A percentile compares a stretch with the other conserved stretches of the same genome.
Evolutionary conservation across 805 yeast genomes (phyloP).

Genomic region (Ascoidea rubescens): DNA sequence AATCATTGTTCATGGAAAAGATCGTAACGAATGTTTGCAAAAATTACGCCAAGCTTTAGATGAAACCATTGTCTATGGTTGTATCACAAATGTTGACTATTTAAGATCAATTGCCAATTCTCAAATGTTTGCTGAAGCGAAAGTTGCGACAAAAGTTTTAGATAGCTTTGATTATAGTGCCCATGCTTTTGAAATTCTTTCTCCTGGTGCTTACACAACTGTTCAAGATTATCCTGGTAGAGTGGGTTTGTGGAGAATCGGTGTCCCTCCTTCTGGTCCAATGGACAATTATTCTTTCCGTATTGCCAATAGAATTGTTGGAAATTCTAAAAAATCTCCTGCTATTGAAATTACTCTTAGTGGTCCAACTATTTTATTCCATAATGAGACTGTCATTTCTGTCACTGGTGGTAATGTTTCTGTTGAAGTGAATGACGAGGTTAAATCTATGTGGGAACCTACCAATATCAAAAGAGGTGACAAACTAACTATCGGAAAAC

Average conservation of each 20-base stretch:
- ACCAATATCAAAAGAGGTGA: slow-evolving; percentile 61
- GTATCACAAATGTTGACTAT: slow-evolving; percentile 82
- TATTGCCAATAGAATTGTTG: slow-evolving; percentile 81
- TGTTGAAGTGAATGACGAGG: slow-evolving; percentile 47
- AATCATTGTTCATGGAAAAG: slow-evolving; percentile 87
- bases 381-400: slow-evolving; percentile 62
- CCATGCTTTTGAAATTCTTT: slow-evolving; percentile 67
- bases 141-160: slow-evolving; percentile 77
- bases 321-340: slow-evolving; percentile 71
- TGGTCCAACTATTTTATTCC: slow-evolving; percentile 83
- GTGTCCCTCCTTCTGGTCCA: slow-evolving; percentile 98
- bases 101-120: slow-evolving; percentile 76
- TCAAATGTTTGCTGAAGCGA: slow-evolving; percentile 68
- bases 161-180: slow-evolving; percentile 73
- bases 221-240: slow-evolving; percentile 95
- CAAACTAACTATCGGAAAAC: slow-evolving; percentile 66
- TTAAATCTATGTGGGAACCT: slow-evolving; percentile 52
- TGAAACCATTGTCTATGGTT: slow-evolving; percentile 82
- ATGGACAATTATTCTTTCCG: slow-evolving; percentile 92
- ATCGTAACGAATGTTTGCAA: slow-evolving; percentile 70
- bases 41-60: slow-evolving; percentile 69
- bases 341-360: slow-evolving; percentile 79
- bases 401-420: slow-evolving; percentile 77
- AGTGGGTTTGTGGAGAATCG: slow-evolving; percentile 73
- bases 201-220: slow-evolving; percentile 92